Evolutionary conservation across 306 rosid species (phyloP), one percentile per base, ranked within the genome.

Genomic region (Sindora glabra): DNA sequence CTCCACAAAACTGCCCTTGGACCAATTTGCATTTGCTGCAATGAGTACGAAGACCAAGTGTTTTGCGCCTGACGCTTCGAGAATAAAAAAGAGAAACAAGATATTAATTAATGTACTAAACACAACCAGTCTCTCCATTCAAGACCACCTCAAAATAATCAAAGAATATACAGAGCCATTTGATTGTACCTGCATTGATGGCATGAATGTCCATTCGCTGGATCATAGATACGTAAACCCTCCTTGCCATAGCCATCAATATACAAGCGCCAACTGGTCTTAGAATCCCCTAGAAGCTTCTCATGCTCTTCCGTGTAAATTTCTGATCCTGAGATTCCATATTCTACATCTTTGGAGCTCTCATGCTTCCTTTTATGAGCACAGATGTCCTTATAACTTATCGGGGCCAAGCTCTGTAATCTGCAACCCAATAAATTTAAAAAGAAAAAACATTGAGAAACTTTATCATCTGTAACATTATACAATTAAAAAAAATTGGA

Each of bases 181-280:
- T 26, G 4, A 37, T 3, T 32, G 21, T 59, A 89, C 97, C 91
- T 74, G 87, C 95, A 86, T 69, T 89, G 97, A 66, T 89, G 97
- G 66, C 97, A 89, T 21, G 79, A 48, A 62, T 79, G 76, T 62
- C 97, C 95, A 24, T 79, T 73, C 70, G 59, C 29, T 10, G 71
- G 19, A 71, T 89, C 91, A 44, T 72, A 74, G 2, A 86, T 53
- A 26, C 86, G 89, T n/a, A n/a, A n/a, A n/a, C n/a, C n/a, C 36
- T 81, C 48, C 64, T 95, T 64, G 11, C 77, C 95, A 73, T 61
- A 81, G 36, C 95, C 95, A 81, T 89, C 96, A 15, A 86, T 81
- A 66, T 23, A 41, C 58, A 81, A 68, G 37, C 68, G 79, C 97
- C 96, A 89, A 63, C 19, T 15, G n/a, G 58, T 58, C 56, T 67